Base-by-base conservation (phyloP, 305 asterid species). In the Withania somnifera region DNA sequence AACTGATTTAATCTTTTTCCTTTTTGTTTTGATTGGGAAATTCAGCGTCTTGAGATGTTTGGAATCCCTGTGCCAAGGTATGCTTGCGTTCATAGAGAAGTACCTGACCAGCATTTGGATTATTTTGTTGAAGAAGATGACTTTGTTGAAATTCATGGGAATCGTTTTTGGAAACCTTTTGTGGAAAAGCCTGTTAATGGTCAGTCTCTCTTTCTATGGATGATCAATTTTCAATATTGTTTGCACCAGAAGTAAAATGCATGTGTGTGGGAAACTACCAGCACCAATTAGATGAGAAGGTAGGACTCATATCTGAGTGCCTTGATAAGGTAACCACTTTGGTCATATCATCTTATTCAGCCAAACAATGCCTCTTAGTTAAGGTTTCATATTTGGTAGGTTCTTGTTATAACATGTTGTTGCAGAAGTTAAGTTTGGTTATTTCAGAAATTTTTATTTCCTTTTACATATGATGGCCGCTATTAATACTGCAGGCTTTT, bases 101-200 rank as follows among this genome's bases (percentile, higher is more conserved):
- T 17, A 22, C 94, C 97, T 5, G 85, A 89, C 82, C 97, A 96
- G 89, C 97, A 94, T 88, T 86, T 96, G 87, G 97, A 92, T 82
- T 93, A 90, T 87, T 96, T 95, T 89, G 79, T 88, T 28, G 99
- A 95, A 91, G 98, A 92, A 88, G 99, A 95, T 63, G 99, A 95
- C 87, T 95, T 88, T 89, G 93, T 96, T 83, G 98, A 96, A 87
- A 97, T 96, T 56, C 94, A 89, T 67, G 98, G 98, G 52, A 84
- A 88, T 75, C 89, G 95, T 26, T 96, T 96, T 85, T 94, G 96
- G 95, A 96, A 96, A 83, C 99, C 99, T 58, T 94, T 96, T 86
- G 99, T 96, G 82, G 99, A 96, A 92, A 96, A 96, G 87, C 99
- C 99, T 56, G 89, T 96, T 83, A 84, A 93, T 82, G 98, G 99